Percentiles rank a stretch among this genome's conserved stretches.
Conservation (phyloP, 768 basidiomycete species). For the Tricholoma matsutake region DNA sequence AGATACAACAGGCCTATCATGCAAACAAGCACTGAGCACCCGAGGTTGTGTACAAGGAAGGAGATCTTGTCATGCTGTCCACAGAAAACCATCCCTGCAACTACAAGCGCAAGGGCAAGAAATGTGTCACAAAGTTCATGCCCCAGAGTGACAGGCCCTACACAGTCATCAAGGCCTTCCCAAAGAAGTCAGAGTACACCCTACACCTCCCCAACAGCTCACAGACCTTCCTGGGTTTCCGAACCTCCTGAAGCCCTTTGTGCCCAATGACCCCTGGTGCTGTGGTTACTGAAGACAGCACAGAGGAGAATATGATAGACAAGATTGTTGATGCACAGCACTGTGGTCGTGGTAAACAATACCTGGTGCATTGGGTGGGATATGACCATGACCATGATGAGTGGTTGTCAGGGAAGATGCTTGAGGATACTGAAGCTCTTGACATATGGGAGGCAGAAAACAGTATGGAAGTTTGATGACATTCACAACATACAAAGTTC, state of each 20-base stretch:
- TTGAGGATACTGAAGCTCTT: background rate
- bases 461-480: too few species aligned
- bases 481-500: too few species aligned
- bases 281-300: background rate
- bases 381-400: background rate
- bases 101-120: conserved; percentile 19
- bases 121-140: too few species aligned
- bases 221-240: background rate
- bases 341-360: too few species aligned
- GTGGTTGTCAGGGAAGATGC: background rate
- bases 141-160: background rate
- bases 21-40: conserved; percentile 10
- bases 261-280: background rate
- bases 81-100: conserved; percentile 14
- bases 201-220: background rate
- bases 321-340: background rate
- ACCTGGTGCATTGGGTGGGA: too few species aligned
- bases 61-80: too few species aligned
- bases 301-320: too few species aligned
- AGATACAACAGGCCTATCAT: conserved; percentile 20
- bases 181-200: background rate
- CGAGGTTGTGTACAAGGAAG: background rate
- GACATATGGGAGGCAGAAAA: too few species aligned
- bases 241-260: too few species aligned
- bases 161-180: background rate